Evolutionary conservation across 2,329 filamentous ascomycete species (phyloP).

Genomic region (Clarireedia monteithiana): DNA sequence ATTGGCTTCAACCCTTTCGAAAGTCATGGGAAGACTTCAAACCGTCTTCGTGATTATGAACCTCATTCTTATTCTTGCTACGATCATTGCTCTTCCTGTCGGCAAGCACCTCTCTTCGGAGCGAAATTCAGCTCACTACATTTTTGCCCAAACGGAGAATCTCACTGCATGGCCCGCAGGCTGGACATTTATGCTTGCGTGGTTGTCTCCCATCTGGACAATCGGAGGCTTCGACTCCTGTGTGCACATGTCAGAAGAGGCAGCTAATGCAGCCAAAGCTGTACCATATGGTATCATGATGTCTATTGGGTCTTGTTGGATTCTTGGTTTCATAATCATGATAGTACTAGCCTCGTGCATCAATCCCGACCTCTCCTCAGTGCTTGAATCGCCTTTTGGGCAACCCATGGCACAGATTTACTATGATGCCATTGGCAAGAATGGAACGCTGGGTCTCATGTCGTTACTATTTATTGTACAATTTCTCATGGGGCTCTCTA

Average conservation of each 20-base stretch:
- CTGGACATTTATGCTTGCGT: conserved; percentile 52
- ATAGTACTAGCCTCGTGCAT: conserved; percentile 52
- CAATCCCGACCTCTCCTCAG: conserved; percentile 40
- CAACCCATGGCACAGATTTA: conserved; percentile 51
- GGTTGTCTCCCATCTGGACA: conserved; percentile 56
- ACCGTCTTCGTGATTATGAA: conserved; percentile 48
- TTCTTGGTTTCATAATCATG: conserved; percentile 49
- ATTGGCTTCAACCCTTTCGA: conserved; percentile 43
- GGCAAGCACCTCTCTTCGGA: conserved; percentile 31
- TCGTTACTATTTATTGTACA: conserved; percentile 51
- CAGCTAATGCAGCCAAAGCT: conserved; percentile 49
- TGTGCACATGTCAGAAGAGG: conserved; percentile 54
- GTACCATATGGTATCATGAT: conserved; percentile 53
- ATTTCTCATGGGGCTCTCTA: conserved; percentile 53
- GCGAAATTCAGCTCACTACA: conserved; percentile 39
- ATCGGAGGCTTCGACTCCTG: conserved; percentile 50
- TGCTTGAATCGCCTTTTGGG: conserved; percentile 43
- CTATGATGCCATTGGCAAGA: conserved; percentile 51
- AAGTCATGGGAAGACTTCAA: conserved; percentile 52
- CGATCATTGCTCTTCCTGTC: conserved; percentile 48
- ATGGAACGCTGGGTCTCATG: conserved; percentile 51
- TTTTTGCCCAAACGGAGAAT: conserved; percentile 50
- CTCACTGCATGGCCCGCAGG: conserved; percentile 49
- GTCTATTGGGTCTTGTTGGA: conserved; percentile 46
- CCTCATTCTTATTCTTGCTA: conserved; percentile 45